A percentile compares a stretch with the other conserved stretches of the same genome.
phyloP scores from a whole-genome alignment of 1,284 basidiomycete genomes.

The Ganoderma lucidum region DNA sequence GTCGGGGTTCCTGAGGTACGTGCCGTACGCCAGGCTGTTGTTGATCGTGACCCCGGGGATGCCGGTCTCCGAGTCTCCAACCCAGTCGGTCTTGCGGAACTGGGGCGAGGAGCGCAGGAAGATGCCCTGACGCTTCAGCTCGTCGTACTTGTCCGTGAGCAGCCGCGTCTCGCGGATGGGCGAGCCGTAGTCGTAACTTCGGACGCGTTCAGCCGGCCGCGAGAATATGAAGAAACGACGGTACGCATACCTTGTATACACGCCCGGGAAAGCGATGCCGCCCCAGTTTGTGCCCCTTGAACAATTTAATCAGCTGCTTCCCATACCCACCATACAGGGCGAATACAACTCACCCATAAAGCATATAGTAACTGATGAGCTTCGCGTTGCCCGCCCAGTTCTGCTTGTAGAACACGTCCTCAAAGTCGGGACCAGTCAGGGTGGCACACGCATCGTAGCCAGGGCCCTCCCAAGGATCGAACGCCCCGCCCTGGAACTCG shows the following conservation, averaged over 20 bases:
- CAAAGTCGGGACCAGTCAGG: conserved; percentile 74
- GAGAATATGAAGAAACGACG: too few species aligned
- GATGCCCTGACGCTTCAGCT: conserved; percentile 77
- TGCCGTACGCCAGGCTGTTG: conserved; percentile 62
- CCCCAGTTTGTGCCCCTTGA: conserved; percentile 87
- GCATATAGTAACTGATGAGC: conserved; percentile 81
- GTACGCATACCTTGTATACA: conserved; percentile 54
- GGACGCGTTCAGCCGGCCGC: neutral
- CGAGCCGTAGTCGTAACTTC: conserved; percentile 35
- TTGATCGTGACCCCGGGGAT: conserved; percentile 53
- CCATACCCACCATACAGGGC: too few species aligned
- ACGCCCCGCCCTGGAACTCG: conserved; percentile 64
- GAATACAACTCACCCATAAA: conserved; percentile 61
- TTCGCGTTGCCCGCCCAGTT: conserved; percentile 83
- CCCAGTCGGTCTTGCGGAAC: conserved; percentile 80
- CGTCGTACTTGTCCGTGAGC: conserved; percentile 72
- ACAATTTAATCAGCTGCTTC: neutral
- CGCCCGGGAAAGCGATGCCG: conserved; percentile 70
- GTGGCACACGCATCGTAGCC: conserved; percentile 61
- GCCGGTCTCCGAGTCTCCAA: conserved; percentile 67
- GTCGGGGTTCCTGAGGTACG: conserved; percentile 72
- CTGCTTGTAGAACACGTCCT: conserved; percentile 77
- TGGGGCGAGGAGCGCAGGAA: conserved; percentile 80
- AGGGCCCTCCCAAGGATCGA: conserved; percentile 78
- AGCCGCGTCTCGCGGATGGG: conserved; percentile 72